phyloP scores from a whole-genome alignment of 2,329 filamentous ascomycete genomes.

The Neurospora sp. region DNA sequence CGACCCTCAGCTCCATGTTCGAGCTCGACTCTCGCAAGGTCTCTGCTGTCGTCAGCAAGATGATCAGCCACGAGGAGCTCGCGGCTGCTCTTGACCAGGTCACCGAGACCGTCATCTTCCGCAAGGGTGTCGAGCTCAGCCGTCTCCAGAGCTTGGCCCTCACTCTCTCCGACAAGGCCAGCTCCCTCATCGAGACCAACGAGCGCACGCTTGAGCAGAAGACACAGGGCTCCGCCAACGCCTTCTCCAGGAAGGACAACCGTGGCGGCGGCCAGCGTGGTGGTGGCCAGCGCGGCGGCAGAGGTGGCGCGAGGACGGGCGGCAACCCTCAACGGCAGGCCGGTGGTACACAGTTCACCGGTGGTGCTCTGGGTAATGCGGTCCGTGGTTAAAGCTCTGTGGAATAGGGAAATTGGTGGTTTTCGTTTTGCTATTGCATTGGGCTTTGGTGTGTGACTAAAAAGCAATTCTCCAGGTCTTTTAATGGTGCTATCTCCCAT shows the following conservation, averaged over 20 bases:
- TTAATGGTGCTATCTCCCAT: slow-evolving; percentile 3
- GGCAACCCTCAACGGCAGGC: slow-evolving; percentile 56
- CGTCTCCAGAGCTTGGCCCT: slow-evolving; percentile 91
- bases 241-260: slow-evolving; percentile 86
- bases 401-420: slow-evolving; percentile 5
- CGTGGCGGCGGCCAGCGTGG: slow-evolving; percentile 57
- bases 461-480: slow-evolving; percentile 14
- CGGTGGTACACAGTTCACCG: slow-evolving; percentile 71
- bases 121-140: slow-evolving; percentile 96
- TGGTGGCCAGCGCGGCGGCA: slow-evolving; percentile 52
- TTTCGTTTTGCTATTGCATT: slow-evolving; percentile 18
- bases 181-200: slow-evolving; percentile 90
- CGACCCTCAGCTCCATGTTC: slow-evolving; percentile 86
- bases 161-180: slow-evolving; percentile 92
- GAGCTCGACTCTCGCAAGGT: slow-evolving; percentile 88
- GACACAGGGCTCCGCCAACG: slow-evolving; percentile 90
- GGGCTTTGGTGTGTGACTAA: slow-evolving; percentile 17
- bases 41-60: slow-evolving; percentile 91
- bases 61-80: slow-evolving; percentile 99
- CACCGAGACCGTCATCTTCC: slow-evolving; percentile 95
- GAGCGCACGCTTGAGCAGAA: slow-evolving; percentile 95
- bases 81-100: slow-evolving; percentile 95
- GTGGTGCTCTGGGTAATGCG: slow-evolving; percentile 64
- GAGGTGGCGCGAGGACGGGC: slow-evolving; percentile 49
- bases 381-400: slow-evolving; percentile 42